Evolutionary conservation across 345 rosid species (phyloP), one percentile per base, ranked within the genome.

Genomic region (Gossypium sturtianum): DNA sequence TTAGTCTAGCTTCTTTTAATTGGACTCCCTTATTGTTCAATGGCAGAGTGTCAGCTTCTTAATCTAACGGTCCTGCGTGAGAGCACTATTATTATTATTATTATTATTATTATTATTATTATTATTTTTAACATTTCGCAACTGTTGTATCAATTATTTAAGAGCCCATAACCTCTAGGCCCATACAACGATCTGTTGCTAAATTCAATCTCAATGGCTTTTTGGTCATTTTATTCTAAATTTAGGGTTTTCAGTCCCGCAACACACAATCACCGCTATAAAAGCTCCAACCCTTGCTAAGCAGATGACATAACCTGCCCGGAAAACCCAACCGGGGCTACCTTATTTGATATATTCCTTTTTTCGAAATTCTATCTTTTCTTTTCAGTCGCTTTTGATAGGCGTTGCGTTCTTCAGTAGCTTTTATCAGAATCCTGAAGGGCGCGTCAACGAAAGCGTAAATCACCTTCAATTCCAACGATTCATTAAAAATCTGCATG

Each of bases 11-110:
- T 34, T 29, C 0, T 29, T 29, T 29, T 29, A 29, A 29, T 29
- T 29, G 34, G 34, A 29, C 34, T 34, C 91, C 90, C 86, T 75
- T 89, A 88, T 91, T 84, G 94, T 91, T 89, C 90, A 91, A 90
- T 88, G 93, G 91, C 87, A 93, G 91, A 90, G 89, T 93, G 90
- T 85, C 88, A 90, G 93, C 87, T 89, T 89, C 85, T 90, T 83
- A 88, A 90, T 88, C 91, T 82, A 89, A 86, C 91, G 84, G 89
- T 88, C 88, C 85, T 88, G 88, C 90, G 81, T 86, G 86, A 75
- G 90, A 91, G 93, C 93, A 89, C 2, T 29, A 3, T 29, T 29
- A n/a, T n/a, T n/a, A n/a, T 25, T 25, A 23, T 23, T 23, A 23
- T 23, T 23, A 23, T 1, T 23, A 23, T 23, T 23, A 1, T 27